These are phyloP conservation scores for Canavalia gladiata DNA, from an alignment of 306 rosid species.

Conservation along the genomic window DNA sequence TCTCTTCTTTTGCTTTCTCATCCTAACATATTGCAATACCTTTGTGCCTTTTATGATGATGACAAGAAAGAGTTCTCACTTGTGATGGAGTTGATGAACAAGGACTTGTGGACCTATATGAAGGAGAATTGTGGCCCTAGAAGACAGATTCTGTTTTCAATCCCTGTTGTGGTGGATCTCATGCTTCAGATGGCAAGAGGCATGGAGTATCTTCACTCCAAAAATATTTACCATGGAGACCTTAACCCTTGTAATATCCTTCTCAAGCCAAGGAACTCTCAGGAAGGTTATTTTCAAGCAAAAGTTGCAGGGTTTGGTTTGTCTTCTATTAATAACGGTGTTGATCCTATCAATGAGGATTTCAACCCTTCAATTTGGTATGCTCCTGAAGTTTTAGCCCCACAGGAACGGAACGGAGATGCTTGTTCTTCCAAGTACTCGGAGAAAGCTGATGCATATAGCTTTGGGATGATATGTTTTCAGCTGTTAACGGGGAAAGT, in stretches of 20 bases:
- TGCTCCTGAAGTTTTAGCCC: slow-evolving; percentile 85
- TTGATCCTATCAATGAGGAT: slow-evolving; percentile 11
- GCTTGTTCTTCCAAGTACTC: slow-evolving; percentile 55
- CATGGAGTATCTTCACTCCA: slow-evolving; percentile 82
- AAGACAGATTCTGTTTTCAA: slow-evolving; percentile 75
- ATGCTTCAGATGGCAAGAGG: slow-evolving; percentile 98
- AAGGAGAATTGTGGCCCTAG: slow-evolving; percentile 81
- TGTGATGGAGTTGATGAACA: slow-evolving; percentile 81
- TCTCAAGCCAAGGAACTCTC: slow-evolving; percentile 67
- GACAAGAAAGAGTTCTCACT: slow-evolving; percentile 77
- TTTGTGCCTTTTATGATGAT: slow-evolving; percentile 78
- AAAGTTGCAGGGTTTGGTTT: slow-evolving; percentile 83
- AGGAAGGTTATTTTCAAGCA: slow-evolving; percentile 79
- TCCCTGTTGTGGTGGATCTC: slow-evolving; percentile 80
- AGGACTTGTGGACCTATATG: slow-evolving; percentile 72
- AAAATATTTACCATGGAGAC: slow-evolving; percentile 78
- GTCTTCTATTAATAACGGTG: slow-evolving; percentile 46
- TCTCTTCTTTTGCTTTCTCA: slow-evolving; percentile 74
- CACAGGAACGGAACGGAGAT: slow-evolving; percentile 60
- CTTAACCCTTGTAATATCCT: slow-evolving; percentile 74
- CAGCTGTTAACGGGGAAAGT: slow-evolving; percentile 89
- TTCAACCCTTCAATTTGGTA: slow-evolving; percentile 72
- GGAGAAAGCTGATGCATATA: slow-evolving; percentile 88
- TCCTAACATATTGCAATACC: slow-evolving; percentile 75
- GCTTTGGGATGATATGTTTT: slow-evolving; percentile 93